A percentile compares a stretch with the other conserved stretches of the same genome.
These are phyloP conservation scores for Xylaria bambusicola DNA, from an alignment of 495 filamentous ascomycete genomes.

Conservation along the genomic window DNA sequence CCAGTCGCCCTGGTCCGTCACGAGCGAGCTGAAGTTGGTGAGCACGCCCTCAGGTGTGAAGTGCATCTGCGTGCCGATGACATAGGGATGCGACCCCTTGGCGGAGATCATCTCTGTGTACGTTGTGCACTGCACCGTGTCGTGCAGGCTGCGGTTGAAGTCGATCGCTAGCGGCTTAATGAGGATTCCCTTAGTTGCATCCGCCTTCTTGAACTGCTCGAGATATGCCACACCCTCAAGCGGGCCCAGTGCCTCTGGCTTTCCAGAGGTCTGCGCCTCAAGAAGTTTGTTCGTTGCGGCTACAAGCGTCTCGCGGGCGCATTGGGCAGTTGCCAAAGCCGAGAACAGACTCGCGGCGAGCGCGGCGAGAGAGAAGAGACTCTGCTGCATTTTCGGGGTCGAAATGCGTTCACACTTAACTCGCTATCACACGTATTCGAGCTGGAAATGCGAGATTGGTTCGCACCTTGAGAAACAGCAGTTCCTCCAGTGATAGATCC, in stretches of 20 bases:
- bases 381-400: constrained; percentile 24
- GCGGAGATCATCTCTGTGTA: constrained; percentile 55
- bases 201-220: constrained; percentile 44
- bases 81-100: constrained; percentile 44
- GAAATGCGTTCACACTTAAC: neutral
- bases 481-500: neutral
- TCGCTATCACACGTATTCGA: neutral
- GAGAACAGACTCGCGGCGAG: constrained; percentile 26
- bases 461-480: too few relatives aligned
- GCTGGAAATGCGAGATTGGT: too few relatives aligned
- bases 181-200: constrained; percentile 42
- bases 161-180: constrained; percentile 45
- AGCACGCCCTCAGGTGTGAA: constrained; percentile 32
- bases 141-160: constrained; percentile 50
- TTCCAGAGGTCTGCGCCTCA: constrained; percentile 46
- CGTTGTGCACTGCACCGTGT: constrained; percentile 52
- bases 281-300: constrained; percentile 43
- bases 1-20: constrained; percentile 48
- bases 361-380: constrained; percentile 24
- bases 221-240: constrained; percentile 35
- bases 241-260: constrained; percentile 31
- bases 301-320: constrained; percentile 45
- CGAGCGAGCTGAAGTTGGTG: constrained; percentile 45
- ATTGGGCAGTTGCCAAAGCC: constrained; percentile 28
- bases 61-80: constrained; percentile 51